A percentile compares a stretch with the other conserved stretches of the same genome.
Conservation (phyloP, 108 stramenopile genomes). For the Pseudonitzschia delicatissima region DNA sequence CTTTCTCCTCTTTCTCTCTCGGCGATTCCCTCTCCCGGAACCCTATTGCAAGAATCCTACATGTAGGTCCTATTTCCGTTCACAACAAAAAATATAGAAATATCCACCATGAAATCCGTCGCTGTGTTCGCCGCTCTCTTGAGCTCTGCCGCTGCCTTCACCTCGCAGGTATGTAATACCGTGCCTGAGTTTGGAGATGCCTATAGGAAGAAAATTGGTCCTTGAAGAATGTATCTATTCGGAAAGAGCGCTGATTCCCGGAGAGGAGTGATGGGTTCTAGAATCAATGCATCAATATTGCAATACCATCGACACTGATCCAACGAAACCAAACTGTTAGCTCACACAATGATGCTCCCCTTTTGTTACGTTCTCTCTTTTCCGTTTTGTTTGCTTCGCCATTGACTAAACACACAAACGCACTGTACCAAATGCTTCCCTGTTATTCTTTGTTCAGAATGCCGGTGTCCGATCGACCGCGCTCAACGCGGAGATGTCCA, state of each 20-base stretch:
- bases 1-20: background rate
- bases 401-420: background rate
- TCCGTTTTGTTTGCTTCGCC: too few species aligned
- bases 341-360: too few species aligned
- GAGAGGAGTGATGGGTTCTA: too few species aligned
- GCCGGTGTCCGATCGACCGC: conserved; percentile 17
- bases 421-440: too few species aligned
- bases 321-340: too few species aligned
- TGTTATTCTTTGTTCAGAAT: too few species aligned
- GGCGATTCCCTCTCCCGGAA: too few species aligned
- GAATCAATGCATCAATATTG: too few species aligned
- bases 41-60: background rate
- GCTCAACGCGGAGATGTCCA: conserved; percentile 83
- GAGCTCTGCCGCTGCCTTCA: conserved; percentile 53
- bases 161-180: conserved; percentile 50
- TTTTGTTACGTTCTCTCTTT: too few species aligned
- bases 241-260: too few species aligned
- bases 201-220: background rate
- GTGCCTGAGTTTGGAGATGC: background rate
- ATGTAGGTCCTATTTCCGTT: background rate
- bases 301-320: too few species aligned
- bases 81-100: background rate
- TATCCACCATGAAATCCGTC: conserved; percentile 57
- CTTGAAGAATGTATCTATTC: too few species aligned
- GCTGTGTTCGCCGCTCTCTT: conserved; percentile 49